Evolutionary conservation across 148 eudicot species (phyloP).

Genomic region (Talinum fruticosum): DNA sequence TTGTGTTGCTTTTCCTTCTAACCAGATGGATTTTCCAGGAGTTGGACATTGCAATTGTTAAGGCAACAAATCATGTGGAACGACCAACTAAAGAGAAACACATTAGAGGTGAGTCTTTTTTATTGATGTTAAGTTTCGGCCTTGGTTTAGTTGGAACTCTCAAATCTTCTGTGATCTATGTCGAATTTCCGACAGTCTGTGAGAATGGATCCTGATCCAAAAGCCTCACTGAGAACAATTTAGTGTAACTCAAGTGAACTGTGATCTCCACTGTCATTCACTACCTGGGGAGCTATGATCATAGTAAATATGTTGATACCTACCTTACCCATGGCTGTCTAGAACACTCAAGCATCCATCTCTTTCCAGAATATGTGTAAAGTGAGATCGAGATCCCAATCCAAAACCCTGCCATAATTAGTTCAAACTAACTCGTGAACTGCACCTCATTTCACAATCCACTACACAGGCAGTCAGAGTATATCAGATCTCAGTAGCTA

Average conservation of each 20-base stretch:
- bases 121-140: not conserved
- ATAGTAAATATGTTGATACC: not conserved
- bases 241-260: not conserved
- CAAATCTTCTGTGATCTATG: not conserved
- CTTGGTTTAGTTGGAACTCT: not conserved
- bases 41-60: constrained; percentile 81
- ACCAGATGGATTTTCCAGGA: constrained; percentile 40
- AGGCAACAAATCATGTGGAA: constrained; percentile 92
- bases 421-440: no score
- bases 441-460: not conserved
- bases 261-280: not conserved
- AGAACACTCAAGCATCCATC: not conserved
- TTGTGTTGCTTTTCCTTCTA: constrained; percentile 1
- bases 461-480: no score
- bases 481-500: not conserved
- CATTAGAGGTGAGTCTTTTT: constrained; percentile 58
- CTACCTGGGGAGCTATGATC: not conserved
- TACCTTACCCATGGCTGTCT: not conserved
- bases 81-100: constrained; percentile 90
- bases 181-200: not conserved
- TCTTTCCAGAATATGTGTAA: not conserved
- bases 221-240: not conserved
- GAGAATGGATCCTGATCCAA: not conserved
- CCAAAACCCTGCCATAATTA: not conserved
- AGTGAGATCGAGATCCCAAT: not conserved